Evolutionary conservation across 139 green algal species (phyloP).

Genomic region (Chlorella sp.): DNA sequence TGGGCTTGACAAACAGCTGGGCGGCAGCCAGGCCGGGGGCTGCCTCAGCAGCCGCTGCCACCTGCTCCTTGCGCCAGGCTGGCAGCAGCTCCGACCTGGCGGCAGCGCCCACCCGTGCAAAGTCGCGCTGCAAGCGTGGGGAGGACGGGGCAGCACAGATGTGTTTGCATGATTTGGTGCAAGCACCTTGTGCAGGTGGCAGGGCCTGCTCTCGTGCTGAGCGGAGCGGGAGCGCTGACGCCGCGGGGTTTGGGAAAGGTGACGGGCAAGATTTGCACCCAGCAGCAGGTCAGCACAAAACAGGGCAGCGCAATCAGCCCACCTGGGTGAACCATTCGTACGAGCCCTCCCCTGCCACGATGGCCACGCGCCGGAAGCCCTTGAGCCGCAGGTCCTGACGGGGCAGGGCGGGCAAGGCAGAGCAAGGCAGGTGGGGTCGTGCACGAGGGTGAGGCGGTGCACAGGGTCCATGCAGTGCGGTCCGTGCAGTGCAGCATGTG

Average conservation of each 20-base stretch:
- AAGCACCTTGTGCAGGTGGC: too few species aligned
- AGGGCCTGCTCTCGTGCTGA: too few species aligned
- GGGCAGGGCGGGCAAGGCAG: too few species aligned
- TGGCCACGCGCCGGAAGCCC: conserved; percentile 77
- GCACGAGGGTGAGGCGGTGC: too few species aligned
- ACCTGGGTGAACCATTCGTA: conserved; percentile 66
- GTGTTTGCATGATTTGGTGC: conserved; percentile 36
- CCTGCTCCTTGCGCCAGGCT: conserved; percentile 35
- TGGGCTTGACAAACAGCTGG: conserved; percentile 63
- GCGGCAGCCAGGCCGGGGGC: conserved; percentile 46
- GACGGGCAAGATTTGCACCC: too few species aligned
- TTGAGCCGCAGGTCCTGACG: conserved; percentile 64
- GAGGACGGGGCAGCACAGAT: conserved; percentile 76
- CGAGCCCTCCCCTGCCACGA: conserved; percentile 58
- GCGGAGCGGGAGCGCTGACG: too few species aligned
- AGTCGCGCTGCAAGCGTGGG: conserved; percentile 80
- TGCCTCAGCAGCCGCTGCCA: conserved; percentile 30
- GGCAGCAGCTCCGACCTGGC: conserved; percentile 34
- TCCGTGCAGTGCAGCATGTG: too few species aligned
- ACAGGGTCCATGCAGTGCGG: too few species aligned
- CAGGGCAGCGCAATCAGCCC: too few species aligned
- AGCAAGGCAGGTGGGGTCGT: too few species aligned
- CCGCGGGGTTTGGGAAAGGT: too few species aligned
- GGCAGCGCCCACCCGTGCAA: conserved; percentile 48
- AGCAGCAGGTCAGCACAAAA: too few species aligned